Evolutionary conservation across 2,329 filamentous ascomycete species (phyloP), one percentile per base, ranked within the genome.

Genomic region (Penicillium sp.): DNA sequence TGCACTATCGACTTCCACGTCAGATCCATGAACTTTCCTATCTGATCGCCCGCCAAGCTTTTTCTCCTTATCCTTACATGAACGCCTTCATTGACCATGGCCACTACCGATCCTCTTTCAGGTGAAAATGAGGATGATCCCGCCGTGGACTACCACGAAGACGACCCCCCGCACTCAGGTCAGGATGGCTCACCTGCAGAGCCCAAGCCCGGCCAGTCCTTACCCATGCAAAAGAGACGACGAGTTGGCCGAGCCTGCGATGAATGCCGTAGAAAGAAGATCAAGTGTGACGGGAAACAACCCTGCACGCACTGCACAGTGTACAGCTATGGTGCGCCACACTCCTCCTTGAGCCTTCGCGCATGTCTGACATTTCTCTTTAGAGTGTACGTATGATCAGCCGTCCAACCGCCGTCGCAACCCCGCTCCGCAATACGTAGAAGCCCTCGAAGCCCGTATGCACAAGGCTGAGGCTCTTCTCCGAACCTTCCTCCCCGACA

Each of bases 221-320:
- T 67, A 43, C 85, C 85, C 11, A 75, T 86, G 49, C 86, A 89
- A 63, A 90, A 91, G 66, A 78, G 87, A 51, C 77, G 86, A 45
- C 78, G 87, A 62, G 87, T 91, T 36, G 90, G 86, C 16, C 77
- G 87, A 59, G 87, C 87, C 32, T 91, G 87, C 69, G 87, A 89
- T 59, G 85, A 90, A 67, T 91, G 87, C 64, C 79, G 87, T 47
- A 79, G 86, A 57, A 91, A 91, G 68, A 91, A 91, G 69, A 91
- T 91, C 62, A 91, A 90, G 66, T 91, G 86, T 59, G 86, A 90
- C 66, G 87, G 86, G 57, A 89, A 89, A 68, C 86, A 90, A 65
- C 87, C 87, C 8, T 93, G 87, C 70, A 96, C 90, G 0, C 93
- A 97, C 69, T 98, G 93, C 69, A 95, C 90, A 9, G 89, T 97